A percentile compares a stretch with the other conserved stretches of the same genome.
Evolutionary conservation across 176 grass and related monocot species (phyloP).

Genomic region (Thinopyrum elongatum): DNA sequence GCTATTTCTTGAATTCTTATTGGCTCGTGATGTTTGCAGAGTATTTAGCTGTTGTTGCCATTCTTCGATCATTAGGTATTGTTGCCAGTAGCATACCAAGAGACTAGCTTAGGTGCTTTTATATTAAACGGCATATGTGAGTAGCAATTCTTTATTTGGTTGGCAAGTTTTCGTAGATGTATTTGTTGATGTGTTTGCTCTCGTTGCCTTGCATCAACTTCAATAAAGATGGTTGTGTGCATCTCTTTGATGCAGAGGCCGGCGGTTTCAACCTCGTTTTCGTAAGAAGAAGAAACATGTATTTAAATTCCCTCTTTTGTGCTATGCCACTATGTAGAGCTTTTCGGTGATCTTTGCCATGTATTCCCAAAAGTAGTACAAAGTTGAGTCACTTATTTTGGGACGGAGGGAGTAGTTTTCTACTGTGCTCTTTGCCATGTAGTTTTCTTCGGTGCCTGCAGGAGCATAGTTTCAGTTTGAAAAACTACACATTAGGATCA

Average conservation of each 20-base stretch:
- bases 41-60: background rate
- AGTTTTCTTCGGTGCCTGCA: constrained; percentile 29
- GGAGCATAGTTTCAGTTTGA: constrained; percentile 55
- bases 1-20: background rate
- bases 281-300: no score
- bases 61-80: background rate
- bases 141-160: background rate
- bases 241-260: no score
- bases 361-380: no score
- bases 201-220: no score
- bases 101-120: background rate
- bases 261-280: no score
- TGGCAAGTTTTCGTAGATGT: background rate
- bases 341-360: constrained; percentile 23
- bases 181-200: no score
- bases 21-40: background rate
- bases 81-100: background rate
- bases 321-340: constrained; percentile 17
- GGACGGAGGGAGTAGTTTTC: no score
- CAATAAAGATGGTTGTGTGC: no score
- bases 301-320: background rate
- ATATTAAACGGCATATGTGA: background rate
- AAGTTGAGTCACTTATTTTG: no score
- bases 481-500: background rate
- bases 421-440: background rate